Conservation (phyloP, 768 basidiomycete genomes). For the Paxillus rubicundulus region DNA sequence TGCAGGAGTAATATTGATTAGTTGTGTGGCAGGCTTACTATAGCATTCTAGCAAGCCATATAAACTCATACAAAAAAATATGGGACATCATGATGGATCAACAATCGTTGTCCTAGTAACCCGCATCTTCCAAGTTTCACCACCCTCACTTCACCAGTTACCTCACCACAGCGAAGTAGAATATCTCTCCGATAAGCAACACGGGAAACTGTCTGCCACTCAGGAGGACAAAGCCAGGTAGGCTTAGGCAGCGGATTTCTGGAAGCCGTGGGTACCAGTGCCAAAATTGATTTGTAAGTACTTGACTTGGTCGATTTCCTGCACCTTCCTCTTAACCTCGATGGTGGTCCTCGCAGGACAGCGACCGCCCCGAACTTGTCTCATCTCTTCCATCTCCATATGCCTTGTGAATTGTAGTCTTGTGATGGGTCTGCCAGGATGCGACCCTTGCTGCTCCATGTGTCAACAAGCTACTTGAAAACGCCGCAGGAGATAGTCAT, state of each 20-base stretch:
- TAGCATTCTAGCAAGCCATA: too few relatives aligned
- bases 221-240: constrained; percentile 83
- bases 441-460: constrained; percentile 83
- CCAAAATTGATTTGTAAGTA: constrained; percentile 89
- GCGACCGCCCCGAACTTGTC: constrained; percentile 94
- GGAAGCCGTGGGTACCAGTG: constrained; percentile 76
- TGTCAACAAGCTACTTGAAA: constrained; percentile 98
- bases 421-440: constrained; percentile 53
- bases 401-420: not conserved
- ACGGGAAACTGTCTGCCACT: constrained; percentile 78
- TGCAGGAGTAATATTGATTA: too few relatives aligned
- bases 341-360: constrained; percentile 76
- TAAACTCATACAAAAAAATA: too few relatives aligned
- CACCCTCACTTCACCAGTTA: constrained; percentile 78
- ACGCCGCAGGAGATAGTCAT: constrained; percentile 94
- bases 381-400: constrained; percentile 83
- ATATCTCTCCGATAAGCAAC: constrained; percentile 75
- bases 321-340: not conserved
- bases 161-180: constrained; percentile 58
- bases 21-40: too few relatives aligned
- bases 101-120: constrained; percentile 37
- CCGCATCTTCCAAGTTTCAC: constrained; percentile 68
- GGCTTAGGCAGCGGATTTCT: constrained; percentile 83
- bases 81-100: too few relatives aligned
- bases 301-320: not conserved